phyloP scores from a whole-genome alignment of 208 protist species.

The Porcisia hertigi region DNA sequence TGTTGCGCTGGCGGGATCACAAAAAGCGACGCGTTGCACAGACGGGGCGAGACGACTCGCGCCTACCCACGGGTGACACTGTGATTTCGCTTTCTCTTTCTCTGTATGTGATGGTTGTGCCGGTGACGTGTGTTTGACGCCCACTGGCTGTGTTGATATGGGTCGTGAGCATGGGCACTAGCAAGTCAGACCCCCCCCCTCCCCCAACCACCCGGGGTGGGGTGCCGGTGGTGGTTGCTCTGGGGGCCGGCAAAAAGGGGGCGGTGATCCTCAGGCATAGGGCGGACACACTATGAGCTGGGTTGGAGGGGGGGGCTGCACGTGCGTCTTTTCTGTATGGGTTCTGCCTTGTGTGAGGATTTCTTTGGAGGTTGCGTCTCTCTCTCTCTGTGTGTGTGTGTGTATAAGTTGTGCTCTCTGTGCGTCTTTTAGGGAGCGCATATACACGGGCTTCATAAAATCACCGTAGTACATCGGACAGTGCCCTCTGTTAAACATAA shows the following conservation, averaged over 20 bases:
- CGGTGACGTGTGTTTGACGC: neutral
- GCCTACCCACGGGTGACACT: neutral
- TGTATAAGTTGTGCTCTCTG: too few relatives aligned
- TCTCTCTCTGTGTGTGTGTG: too few relatives aligned
- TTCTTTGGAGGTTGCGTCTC: too few relatives aligned
- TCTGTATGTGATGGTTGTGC: neutral
- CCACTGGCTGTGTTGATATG: neutral
- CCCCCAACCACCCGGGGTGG: too few relatives aligned
- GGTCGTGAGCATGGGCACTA: neutral
- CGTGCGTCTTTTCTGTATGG: neutral
- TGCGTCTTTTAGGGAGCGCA: too few relatives aligned
- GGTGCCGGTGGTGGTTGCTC: neutral
- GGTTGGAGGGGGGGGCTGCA: neutral
- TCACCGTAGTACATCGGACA: too few relatives aligned
- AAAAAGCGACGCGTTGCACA: neutral
- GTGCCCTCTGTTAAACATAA: too few relatives aligned
- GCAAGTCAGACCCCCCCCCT: neutral
- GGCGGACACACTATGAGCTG: neutral
- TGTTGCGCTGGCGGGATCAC: neutral
- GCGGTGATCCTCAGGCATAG: neutral
- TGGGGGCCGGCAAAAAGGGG: neutral
- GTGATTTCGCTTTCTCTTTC: conserved; percentile 1
- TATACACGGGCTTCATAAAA: too few relatives aligned
- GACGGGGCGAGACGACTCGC: neutral
- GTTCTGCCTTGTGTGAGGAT: neutral